A percentile compares a stretch with the other conserved stretches of the same genome.
Conservation (phyloP, 768 basidiomycete genomes). For the Hortiboletus flavorubellus region DNA sequence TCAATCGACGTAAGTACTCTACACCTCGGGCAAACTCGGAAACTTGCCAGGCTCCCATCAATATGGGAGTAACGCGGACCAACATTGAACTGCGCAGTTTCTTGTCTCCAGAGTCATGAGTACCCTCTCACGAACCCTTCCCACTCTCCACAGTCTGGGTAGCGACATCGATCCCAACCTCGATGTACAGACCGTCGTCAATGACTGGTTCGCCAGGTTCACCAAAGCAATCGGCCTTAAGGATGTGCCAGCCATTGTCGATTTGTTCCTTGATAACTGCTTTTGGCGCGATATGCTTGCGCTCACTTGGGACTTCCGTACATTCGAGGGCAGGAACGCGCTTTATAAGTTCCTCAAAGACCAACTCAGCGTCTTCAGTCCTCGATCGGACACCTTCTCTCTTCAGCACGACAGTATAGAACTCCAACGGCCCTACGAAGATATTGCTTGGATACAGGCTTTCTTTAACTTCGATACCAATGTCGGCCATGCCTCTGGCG, state of each 20-base stretch:
- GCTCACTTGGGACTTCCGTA: constrained; percentile 62
- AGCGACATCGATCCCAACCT: constrained; percentile 29
- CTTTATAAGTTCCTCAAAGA: constrained; percentile 47
- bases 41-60: background rate
- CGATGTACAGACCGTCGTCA: constrained; percentile 35
- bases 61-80: background rate
- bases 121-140: constrained; percentile 9
- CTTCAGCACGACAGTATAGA: constrained; percentile 20
- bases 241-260: constrained; percentile 35
- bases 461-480: constrained; percentile 43
- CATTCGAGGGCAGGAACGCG: constrained; percentile 42
- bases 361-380: constrained; percentile 33
- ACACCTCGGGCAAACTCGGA: too few species aligned
- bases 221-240: constrained; percentile 29
- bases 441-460: constrained; percentile 42
- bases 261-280: constrained; percentile 32
- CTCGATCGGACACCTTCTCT: constrained; percentile 18
- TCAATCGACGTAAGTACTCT: background rate
- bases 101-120: constrained; percentile 7
- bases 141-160: constrained; percentile 24
- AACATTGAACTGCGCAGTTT: background rate
- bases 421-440: constrained; percentile 31
- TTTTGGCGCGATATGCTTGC: constrained; percentile 63
- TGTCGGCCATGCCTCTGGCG: constrained; percentile 38
- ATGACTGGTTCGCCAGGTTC: constrained; percentile 44